Evolutionary conservation across 2,329 filamentous ascomycete genomes (phyloP).

Genomic region (Fusarium verticillioides): DNA sequence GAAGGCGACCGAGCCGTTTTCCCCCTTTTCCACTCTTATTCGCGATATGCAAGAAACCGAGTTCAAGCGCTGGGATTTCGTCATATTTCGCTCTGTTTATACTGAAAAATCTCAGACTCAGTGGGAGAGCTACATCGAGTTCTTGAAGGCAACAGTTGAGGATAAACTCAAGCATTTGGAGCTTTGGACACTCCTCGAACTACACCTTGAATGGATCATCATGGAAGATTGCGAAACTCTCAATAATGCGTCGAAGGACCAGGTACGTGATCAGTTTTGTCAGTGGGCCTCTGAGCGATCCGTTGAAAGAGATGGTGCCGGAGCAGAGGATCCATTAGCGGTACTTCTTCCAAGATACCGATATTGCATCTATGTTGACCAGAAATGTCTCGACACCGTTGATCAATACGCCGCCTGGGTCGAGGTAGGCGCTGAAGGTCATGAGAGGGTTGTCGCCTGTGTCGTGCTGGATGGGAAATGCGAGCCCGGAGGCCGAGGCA

Average conservation of each 20-base stretch:
- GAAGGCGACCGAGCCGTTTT: neutral
- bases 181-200: neutral
- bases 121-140: conserved; percentile 24
- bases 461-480: neutral
- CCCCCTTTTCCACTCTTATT: neutral
- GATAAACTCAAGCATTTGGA: neutral
- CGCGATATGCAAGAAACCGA: neutral
- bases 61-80: conserved; percentile 4
- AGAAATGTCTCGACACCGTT: conserved; percentile 7
- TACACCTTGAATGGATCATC: conserved; percentile 5
- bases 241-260: neutral
- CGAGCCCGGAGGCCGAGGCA: neutral
- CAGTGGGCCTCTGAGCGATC: neutral
- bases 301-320: neutral
- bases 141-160: conserved; percentile 16
- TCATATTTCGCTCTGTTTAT: conserved; percentile 15
- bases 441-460: neutral
- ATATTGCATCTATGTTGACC: neutral
- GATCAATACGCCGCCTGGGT: neutral
- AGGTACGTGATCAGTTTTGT: neutral
- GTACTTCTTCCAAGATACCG: neutral
- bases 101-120: neutral
- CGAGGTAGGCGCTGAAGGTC: neutral
- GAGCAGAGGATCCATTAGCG: neutral
- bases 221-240: conserved; percentile 6